phyloP scores from a whole-genome alignment of 345 rosid genomes.

The Pugionium cornutum region DNA sequence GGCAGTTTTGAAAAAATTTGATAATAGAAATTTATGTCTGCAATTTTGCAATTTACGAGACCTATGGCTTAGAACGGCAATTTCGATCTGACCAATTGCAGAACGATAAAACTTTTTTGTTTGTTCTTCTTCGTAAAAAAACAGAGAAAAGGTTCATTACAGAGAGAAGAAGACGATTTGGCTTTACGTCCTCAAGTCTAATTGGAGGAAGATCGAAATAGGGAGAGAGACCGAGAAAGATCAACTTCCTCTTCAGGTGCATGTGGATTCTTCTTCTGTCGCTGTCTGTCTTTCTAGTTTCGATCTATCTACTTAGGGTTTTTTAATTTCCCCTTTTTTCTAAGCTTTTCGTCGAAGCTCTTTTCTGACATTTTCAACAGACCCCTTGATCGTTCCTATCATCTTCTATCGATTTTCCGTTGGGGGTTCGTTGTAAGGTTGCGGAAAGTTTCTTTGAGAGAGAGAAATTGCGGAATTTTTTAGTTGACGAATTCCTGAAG shows the following conservation, averaged over 20 bases:
- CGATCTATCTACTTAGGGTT: constrained; percentile 35
- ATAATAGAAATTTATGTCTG: too few species aligned
- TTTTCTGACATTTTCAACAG: constrained; percentile 4
- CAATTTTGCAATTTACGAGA: too few species aligned
- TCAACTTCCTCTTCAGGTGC: constrained; percentile 14
- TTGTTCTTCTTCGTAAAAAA: background rate
- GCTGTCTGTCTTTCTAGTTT: background rate
- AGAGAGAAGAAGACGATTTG: constrained; percentile 10
- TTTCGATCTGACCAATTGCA: too few species aligned
- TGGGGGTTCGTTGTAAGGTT: background rate
- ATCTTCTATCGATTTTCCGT: background rate
- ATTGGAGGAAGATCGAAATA: too few species aligned
- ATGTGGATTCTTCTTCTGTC: constrained; percentile 10
- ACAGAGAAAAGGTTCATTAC: background rate
- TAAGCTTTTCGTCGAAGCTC: constrained; percentile 1
- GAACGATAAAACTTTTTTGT: too few species aligned
- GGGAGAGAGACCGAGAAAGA: too few species aligned
- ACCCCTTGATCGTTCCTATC: constrained; percentile 11
- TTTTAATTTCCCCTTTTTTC: background rate
- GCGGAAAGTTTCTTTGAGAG: too few species aligned
- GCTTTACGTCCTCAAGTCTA: constrained; percentile 11
- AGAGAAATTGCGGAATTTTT: too few species aligned
- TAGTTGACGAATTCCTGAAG: too few species aligned
- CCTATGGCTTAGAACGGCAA: too few species aligned
- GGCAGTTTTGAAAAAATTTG: too few species aligned